Conservation (phyloP, 2,329 filamentous ascomycete genomes). For the Penicillium sp. region DNA sequence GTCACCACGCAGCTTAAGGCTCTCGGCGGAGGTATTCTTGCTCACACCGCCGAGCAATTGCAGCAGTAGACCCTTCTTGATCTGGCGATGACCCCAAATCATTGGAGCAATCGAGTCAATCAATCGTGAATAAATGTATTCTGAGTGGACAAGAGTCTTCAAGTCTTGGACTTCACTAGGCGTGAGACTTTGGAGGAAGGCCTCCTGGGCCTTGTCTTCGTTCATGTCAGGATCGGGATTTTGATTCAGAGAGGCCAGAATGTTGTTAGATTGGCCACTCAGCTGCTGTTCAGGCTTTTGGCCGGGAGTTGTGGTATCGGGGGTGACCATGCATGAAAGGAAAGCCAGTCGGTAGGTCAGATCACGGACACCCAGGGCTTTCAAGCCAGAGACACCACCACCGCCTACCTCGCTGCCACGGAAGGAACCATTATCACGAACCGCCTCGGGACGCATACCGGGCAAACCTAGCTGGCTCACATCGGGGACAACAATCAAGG, state of each 20-base stretch:
- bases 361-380: slow-evolving; percentile 89
- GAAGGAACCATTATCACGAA: slow-evolving; percentile 75
- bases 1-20: slow-evolving; percentile 92
- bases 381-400: slow-evolving; percentile 81
- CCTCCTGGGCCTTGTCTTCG: slow-evolving; percentile 83
- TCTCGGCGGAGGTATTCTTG: slow-evolving; percentile 81
- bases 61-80: slow-evolving; percentile 93
- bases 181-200: slow-evolving; percentile 82
- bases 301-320: slow-evolving; percentile 78
- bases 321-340: slow-evolving; percentile 91
- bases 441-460: slow-evolving; percentile 76
- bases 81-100: slow-evolving; percentile 94
- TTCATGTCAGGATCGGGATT: slow-evolving; percentile 67
- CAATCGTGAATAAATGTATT: slow-evolving; percentile 89
- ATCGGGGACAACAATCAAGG: slow-evolving; percentile 93
- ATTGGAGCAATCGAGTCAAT: slow-evolving; percentile 94
- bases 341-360: slow-evolving; percentile 96
- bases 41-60: slow-evolving; percentile 95
- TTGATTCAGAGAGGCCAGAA: slow-evolving; percentile 79
- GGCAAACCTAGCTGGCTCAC: slow-evolving; percentile 92
- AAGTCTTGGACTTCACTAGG: slow-evolving; percentile 87
- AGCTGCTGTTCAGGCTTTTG: slow-evolving; percentile 68
- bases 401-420: slow-evolving; percentile 79
- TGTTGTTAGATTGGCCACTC: slow-evolving; percentile 75
- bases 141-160: slow-evolving; percentile 87